These are phyloP conservation scores for Pichia sp. DNA, from an alignment of 1,139 yeast species.

Conservation along the genomic window DNA sequence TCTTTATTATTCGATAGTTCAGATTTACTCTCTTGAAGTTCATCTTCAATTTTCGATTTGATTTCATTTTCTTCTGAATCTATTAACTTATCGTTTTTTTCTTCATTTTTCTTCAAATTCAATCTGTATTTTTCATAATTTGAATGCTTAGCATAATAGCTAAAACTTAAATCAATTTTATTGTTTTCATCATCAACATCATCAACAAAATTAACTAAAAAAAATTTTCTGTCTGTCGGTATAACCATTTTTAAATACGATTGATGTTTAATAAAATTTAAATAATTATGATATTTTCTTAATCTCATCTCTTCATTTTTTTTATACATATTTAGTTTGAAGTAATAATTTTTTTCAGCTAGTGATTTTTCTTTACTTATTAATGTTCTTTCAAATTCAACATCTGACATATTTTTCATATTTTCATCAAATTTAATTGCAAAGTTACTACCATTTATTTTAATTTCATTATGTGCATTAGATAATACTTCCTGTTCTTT, in stretches of 20 bases:
- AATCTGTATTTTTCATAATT: conserved; percentile 36
- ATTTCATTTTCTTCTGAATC: conserved; percentile 27
- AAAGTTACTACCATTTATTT: not conserved
- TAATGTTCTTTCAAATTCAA: conserved; percentile 16
- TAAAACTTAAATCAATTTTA: conserved; percentile 28
- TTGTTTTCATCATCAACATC: conserved; percentile 20
- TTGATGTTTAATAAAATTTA: conserved; percentile 17
- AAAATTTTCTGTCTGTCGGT: conserved; percentile 31
- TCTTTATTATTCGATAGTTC: not conserved
- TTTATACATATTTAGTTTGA: conserved; percentile 15
- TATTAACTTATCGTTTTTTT: conserved; percentile 32
- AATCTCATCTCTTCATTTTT: conserved; percentile 22
- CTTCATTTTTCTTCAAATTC: conserved; percentile 33
- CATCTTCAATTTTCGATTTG: not conserved
- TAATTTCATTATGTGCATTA: conserved; percentile 15
- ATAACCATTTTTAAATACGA: conserved; percentile 18
- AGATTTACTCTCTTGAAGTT: not conserved
- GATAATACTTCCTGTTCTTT: conserved; percentile 50
- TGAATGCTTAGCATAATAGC: conserved; percentile 35
- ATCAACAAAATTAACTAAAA: conserved; percentile 26
- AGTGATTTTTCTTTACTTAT: conserved; percentile 25
- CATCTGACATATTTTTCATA: conserved; percentile 13
- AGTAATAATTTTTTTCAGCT: conserved; percentile 21
- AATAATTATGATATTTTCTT: conserved; percentile 22
- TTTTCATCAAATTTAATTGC: not conserved